These are phyloP conservation scores for Rhizopogon rudus DNA, from an alignment of 768 basidiomycete species.

Conservation along the genomic window DNA sequence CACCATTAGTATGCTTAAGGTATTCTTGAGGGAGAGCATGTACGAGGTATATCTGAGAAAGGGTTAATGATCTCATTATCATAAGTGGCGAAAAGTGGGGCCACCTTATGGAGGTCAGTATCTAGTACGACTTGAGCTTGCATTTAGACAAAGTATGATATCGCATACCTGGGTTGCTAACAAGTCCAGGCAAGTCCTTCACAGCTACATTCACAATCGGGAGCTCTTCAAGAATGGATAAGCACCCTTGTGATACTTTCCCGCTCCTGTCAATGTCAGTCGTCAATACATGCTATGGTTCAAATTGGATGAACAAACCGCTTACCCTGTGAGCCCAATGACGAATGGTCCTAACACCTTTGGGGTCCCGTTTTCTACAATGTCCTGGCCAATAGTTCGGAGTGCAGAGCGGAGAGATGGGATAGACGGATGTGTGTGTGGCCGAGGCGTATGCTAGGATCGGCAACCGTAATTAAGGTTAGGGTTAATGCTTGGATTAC, in stretches of 20 bases:
- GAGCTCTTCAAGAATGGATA: conserved; percentile 67
- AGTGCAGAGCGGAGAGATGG: conserved; percentile 47
- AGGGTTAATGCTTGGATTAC: background rate
- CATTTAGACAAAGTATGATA: background rate
- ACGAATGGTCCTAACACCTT: conserved; percentile 69
- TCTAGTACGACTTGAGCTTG: conserved; percentile 27
- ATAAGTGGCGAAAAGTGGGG: background rate
- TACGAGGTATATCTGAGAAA: conserved; percentile 63
- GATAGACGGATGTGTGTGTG: conserved; percentile 66
- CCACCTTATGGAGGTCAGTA: conserved; percentile 54
- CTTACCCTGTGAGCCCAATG: conserved; percentile 77
- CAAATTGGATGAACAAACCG: conserved; percentile 10
- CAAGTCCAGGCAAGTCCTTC: conserved; percentile 52
- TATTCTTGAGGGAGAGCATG: conserved; percentile 71
- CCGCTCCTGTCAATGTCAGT: conserved; percentile 48
- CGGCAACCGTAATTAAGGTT: background rate
- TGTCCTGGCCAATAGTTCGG: conserved; percentile 49
- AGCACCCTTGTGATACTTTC: conserved; percentile 75
- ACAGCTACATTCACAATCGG: conserved; percentile 56
- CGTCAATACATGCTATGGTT: background rate
- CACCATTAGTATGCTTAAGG: conserved; percentile 52
- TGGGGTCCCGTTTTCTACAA: conserved; percentile 55
- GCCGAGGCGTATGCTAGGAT: conserved; percentile 64
- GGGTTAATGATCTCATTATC: background rate
- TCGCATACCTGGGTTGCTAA: conserved; percentile 44